These are phyloP conservation scores for Vaccinium corymbosum DNA, from an alignment of 148 eudicot species.

Conservation along the genomic window DNA sequence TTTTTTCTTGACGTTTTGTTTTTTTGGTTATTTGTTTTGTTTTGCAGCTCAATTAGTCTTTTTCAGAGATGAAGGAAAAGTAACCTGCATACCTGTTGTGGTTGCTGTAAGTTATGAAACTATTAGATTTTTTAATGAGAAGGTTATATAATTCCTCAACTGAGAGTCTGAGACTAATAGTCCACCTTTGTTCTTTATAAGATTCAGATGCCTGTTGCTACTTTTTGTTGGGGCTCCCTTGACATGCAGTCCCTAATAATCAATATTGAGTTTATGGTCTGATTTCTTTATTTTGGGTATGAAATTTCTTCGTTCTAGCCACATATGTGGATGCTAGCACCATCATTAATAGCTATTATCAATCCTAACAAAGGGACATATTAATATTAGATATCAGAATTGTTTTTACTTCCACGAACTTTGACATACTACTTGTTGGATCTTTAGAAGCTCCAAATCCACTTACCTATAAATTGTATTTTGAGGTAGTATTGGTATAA, in stretches of 20 bases:
- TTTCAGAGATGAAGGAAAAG: conserved; percentile 50
- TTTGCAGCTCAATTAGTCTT: conserved; percentile 89
- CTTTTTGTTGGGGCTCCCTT: not conserved
- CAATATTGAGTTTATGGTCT: not conserved
- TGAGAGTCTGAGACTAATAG: not conserved
- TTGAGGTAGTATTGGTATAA: not conserved
- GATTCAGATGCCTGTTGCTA: not conserved
- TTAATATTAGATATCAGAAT: not conserved
- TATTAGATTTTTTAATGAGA: conserved; percentile 6
- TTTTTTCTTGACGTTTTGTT: not conserved
- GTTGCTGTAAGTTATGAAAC: conserved; percentile 71
- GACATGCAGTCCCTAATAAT: not conserved
- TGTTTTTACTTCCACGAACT: not conserved
- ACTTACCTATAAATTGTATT: not conserved
- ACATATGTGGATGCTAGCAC: not conserved
- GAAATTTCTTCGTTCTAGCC: not conserved
- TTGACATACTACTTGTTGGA: not conserved
- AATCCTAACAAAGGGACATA: not conserved
- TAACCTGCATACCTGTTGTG: conserved; percentile 76
- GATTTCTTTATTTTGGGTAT: not conserved
- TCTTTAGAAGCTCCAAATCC: not conserved
- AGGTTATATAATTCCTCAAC: not conserved
- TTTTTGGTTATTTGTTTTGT: conserved; percentile 9
- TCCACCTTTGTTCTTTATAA: not conserved
- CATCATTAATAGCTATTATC: not conserved